Base-by-base conservation (phyloP, 768 basidiomycete genomes). In the Gautieria morchelliformis region DNA sequence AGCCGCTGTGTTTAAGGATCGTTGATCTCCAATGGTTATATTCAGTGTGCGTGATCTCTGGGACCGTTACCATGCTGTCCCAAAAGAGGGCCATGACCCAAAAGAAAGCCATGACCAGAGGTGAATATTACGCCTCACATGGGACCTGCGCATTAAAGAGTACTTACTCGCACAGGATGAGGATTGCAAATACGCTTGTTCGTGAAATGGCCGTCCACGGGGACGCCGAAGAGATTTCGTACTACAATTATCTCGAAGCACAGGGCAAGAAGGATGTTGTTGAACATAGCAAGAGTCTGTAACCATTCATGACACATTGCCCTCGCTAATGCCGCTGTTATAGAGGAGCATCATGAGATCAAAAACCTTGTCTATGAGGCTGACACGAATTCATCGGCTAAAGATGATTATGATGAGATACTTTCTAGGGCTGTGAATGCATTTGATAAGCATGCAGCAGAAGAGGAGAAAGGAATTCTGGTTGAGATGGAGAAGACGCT, bases 131-230 rank as follows among this genome's bases (percentile, higher is more conserved):
- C 3, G 2, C 4, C 24, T 50, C n/a, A 30, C 49, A 19, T 6
- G 24, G 14, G 24, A 37, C 27, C 9, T 8, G 35, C 27, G 14
- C 20, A 19, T 44, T 44, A n/a, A 44, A n/a, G 42, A 5, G 8
- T 37, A 37, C 35, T 37, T 14, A 37, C 35, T 27, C 22, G 15
- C n/a, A 30, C 33, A 53, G 52, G 33, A 39, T 53, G 52, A 53
- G 35, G 33, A 53, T 53, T n/a, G 37, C 52, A 32, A 53, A 52
- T 22, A 52, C 51, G 2, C 51, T 52, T 20, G n/a, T 53, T 39
- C 17, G 33, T 11, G 52, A 33, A 40, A 53, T 53, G 52, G 52
- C 52, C 15, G 42, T 44, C 42, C 10, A 17, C 20, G 4, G 42
- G 8, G 52, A 53, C 19, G 52, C 52, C 22, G 52, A 53, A 42